These are phyloP conservation scores for Sungouiozyma ichnusensis DNA, from an alignment of 805 yeast genomes.

Conservation along the genomic window DNA sequence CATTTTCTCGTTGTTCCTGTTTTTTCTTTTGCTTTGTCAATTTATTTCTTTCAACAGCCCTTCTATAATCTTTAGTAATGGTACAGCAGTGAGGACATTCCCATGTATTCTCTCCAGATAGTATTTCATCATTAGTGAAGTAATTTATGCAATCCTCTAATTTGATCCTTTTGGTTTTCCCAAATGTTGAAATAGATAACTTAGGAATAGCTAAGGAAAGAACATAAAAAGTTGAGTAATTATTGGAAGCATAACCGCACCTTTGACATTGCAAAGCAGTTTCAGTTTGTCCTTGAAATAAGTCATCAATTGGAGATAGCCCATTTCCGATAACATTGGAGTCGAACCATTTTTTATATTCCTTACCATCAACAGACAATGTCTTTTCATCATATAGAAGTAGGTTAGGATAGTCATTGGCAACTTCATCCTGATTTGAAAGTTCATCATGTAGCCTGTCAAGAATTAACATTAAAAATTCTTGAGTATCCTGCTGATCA, in stretches of 20 bases:
- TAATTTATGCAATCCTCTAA: constrained; percentile 54
- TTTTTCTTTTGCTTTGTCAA: not conserved
- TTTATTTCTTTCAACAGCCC: constrained; percentile 3
- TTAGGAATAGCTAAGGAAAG: constrained; percentile 53
- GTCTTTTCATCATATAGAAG: constrained; percentile 25
- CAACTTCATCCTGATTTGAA: constrained; percentile 30
- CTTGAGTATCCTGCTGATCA: constrained; percentile 79
- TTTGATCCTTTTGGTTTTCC: constrained; percentile 28
- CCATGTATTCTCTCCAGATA: constrained; percentile 74
- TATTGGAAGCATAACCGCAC: constrained; percentile 52
- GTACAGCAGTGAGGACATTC: constrained; percentile 59
- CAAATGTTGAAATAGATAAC: constrained; percentile 17
- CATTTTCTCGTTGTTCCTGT: constrained; percentile 1
- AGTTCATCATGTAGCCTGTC: constrained; percentile 64
- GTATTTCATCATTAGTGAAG: constrained; percentile 53
- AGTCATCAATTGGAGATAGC: constrained; percentile 51
- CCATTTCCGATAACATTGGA: constrained; percentile 45
- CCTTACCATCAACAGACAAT: constrained; percentile 30
- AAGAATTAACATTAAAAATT: constrained; percentile 53
- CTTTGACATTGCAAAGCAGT: constrained; percentile 51
- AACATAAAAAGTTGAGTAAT: constrained; percentile 52
- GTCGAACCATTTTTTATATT: constrained; percentile 54
- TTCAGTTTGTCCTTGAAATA: constrained; percentile 67
- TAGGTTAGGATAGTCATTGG: constrained; percentile 31
- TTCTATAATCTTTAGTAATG: constrained; percentile 2